A percentile compares a stretch with the other conserved stretches of the same genome.
Conservation (phyloP, 176 grass and related monocot species). For the Rhynchospora tenuis region DNA sequence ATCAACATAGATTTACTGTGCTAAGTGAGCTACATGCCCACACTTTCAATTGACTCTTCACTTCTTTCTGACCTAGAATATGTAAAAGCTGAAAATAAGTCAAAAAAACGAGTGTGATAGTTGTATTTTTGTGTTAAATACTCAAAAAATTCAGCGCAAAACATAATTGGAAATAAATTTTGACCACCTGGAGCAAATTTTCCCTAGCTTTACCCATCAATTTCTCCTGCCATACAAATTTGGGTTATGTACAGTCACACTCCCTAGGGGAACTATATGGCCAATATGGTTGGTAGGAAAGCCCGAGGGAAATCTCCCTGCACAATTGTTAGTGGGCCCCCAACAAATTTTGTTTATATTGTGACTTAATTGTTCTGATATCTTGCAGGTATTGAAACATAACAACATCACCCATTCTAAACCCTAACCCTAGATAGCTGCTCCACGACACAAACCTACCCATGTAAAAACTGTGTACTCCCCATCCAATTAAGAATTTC, state of each 20-base stretch:
- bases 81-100: background rate
- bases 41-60: background rate
- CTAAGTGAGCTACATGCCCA: background rate
- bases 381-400: background rate
- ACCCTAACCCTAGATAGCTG: background rate
- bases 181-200: no score
- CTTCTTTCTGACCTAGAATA: constrained; percentile 10
- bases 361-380: background rate
- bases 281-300: no score
- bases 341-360: background rate
- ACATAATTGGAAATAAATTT: background rate
- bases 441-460: background rate
- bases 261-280: no score
- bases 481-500: background rate
- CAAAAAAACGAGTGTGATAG: background rate
- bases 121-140: background rate
- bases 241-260: no score
- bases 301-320: no score
- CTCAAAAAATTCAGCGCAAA: background rate
- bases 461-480: background rate
- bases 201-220: no score
- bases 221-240: no score
- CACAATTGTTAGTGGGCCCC: no score
- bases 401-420: background rate
- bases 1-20: background rate